These are phyloP conservation scores for Cutaneotrichosporon daszewskae DNA, from an alignment of 1,284 basidiomycete genomes.

Conservation along the genomic window DNA sequence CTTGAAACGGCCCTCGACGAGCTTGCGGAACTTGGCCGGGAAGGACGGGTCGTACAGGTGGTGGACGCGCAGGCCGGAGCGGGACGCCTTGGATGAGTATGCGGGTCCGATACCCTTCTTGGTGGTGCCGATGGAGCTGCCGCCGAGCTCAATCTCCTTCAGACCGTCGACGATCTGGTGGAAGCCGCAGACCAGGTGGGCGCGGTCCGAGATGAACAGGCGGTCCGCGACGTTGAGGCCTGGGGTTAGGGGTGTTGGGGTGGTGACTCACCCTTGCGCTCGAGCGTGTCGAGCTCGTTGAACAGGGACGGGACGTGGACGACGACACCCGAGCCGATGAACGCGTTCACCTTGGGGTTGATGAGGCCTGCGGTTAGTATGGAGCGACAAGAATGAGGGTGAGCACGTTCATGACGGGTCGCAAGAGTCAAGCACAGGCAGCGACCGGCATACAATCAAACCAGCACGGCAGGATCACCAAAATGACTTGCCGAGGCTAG, in stretches of 20 bases:
- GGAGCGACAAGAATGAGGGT: no score
- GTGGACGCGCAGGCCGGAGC: constrained; percentile 91
- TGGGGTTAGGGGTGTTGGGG: constrained; percentile 35
- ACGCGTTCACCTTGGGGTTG: constrained; percentile 76
- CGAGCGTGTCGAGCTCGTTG: constrained; percentile 78
- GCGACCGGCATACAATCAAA: no score
- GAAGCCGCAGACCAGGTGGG: constrained; percentile 96
- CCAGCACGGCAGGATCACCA: no score
- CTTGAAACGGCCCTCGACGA: constrained; percentile 96
- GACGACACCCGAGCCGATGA: constrained; percentile 92
- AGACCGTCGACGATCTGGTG: constrained; percentile 98
- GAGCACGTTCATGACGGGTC: no score
- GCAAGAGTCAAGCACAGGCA: no score
- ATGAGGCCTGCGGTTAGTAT: constrained; percentile 63
- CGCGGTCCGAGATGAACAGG: constrained; percentile 89
- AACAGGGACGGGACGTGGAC: constrained; percentile 95
- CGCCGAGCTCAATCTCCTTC: constrained; percentile 95
- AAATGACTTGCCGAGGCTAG: no score
- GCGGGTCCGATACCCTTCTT: constrained; percentile 98
- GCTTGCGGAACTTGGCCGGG: constrained; percentile 84
- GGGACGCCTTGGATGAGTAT: constrained; percentile 94
- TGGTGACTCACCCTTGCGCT: constrained; percentile 65
- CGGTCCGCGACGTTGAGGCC: constrained; percentile 81
- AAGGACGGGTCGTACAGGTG: constrained; percentile 92
- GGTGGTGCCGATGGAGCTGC: constrained; percentile 91